Base-by-base conservation (phyloP, 495 filamentous ascomycete genomes). In the Peziza echinospora region DNA sequence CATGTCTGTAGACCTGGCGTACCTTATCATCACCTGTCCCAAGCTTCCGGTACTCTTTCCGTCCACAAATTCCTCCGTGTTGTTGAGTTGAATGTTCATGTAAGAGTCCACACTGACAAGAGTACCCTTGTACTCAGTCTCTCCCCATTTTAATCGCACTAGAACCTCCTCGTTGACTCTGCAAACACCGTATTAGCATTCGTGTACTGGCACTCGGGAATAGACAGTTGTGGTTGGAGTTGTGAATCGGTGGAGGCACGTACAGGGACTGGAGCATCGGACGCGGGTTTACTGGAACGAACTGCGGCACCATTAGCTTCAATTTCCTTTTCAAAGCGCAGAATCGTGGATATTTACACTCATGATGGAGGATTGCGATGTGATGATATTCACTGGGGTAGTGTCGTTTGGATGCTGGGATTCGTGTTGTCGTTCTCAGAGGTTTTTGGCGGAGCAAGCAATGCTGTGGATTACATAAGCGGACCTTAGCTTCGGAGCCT, bases 91-190 rank as follows among this genome's bases (percentile, higher is more conserved):
- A 51, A 97, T 76, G 67, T 97, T 97, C 86, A 97, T 93, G 72
- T 96, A 97, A 56, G 80, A 85, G 67, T 97, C 89, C 53, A 93
- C 81, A 65, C 73, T 81, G 54, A 96, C 82, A 46, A 97, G 73
- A 40, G 71, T 73, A 53, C 89, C 89, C 60, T 82, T 84, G 72
- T 96, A 97, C 65, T 96, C 91, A 25, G 84, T 89, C 60, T 93
- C 77, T 53, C 84, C 84, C 89, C 89, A 97, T 71, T 97, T 97
- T 24, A 97, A 74, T 53, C 84, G 82, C 39, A 97, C 78, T 46
- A 87, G 68, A 58, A 97, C 73, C 60, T 85, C 75, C 62, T 84
- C 75, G 67, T 91, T 81, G 68, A 97, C 79, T 47, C 81, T 86
- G 57, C 19, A 37, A 13, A 13, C 30, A 11, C 13, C 13, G 1